Evolutionary conservation across 345 rosid genomes (phyloP), one percentile per base, ranked within the genome.

Genomic region (Salix dunnii): DNA sequence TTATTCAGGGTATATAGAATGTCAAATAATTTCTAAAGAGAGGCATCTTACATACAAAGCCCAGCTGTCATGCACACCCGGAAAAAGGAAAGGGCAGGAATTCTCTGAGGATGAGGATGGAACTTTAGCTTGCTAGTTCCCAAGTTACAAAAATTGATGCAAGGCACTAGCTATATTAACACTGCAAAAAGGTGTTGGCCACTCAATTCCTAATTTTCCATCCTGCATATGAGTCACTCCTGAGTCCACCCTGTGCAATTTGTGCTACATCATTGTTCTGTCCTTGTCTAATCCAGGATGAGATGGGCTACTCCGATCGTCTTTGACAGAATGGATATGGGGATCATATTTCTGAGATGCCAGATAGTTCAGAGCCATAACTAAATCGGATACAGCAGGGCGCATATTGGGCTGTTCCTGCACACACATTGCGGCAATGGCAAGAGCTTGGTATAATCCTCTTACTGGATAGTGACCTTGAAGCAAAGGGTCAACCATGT

Each of bases 401-500:
- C 89, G 80, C 84, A 80, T 76, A 66, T 49, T 80, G 46, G 89
- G 89, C 79, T 86, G 82, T 69, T 86, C 89, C 74, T 84, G 89
- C 66, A 86, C 85, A 53, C 89, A 84, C 87, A 86, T 84, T 23
- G 87, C 87, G 3, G 89, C 78, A 28, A 86, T 82, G 21, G 89
- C 87, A 4, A 86, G 87, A 30, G 85, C 87, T 74, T 86, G 89
- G 83, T 84, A 86, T 67, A 86, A 58, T 40, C 87, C 87, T 74
- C 85, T 80, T 16, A 51, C 65, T 10, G 85, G 89, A 70, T 83
- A 86, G 33, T 27, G 72, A 6, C 89, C 85, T 76, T 71, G 76
- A 51, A 86, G 82, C 16, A 62, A 58, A 12, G 85, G 85, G 58
- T 86, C 89, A 53, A 77, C 87, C 89, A 86, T 84, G 66, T 40